phyloP scores from a whole-genome alignment of 148 eudicot genomes.

The Cornus florida region DNA sequence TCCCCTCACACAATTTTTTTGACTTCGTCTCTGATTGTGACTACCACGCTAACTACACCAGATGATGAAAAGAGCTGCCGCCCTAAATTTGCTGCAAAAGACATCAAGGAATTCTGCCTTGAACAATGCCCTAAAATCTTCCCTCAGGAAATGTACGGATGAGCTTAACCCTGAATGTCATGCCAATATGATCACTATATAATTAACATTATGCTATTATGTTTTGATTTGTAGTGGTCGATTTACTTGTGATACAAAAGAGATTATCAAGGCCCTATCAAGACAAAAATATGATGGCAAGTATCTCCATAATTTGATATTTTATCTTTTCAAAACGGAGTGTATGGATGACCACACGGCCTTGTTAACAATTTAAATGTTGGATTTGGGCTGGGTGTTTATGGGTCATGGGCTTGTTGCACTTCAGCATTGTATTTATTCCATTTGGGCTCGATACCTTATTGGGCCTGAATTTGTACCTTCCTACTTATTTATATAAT shows the following conservation, averaged over 20 bases:
- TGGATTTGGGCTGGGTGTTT: too few relatives aligned
- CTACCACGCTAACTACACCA: background rate
- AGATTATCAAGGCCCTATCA: slow-evolving; percentile 20
- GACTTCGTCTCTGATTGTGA: too few relatives aligned
- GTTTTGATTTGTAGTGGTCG: background rate
- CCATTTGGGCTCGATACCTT: too few relatives aligned
- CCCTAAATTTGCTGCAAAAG: background rate
- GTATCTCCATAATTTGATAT: slow-evolving; percentile 31
- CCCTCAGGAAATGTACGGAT: background rate
- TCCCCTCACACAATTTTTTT: too few relatives aligned
- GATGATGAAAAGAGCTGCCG: background rate
- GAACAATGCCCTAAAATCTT: background rate
- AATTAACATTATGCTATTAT: background rate
- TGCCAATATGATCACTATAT: too few relatives aligned
- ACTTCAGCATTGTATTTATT: too few relatives aligned
- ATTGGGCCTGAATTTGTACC: too few relatives aligned
- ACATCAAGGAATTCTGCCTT: background rate
- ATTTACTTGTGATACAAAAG: slow-evolving; percentile 1
- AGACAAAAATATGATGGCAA: slow-evolving; percentile 42
- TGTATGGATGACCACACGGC: too few relatives aligned
- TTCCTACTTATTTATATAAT: too few relatives aligned
- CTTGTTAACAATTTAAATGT: too few relatives aligned
- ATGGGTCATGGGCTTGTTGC: too few relatives aligned
- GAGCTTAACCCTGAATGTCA: background rate
- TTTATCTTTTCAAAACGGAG: too few relatives aligned